A percentile compares a stretch with the other conserved stretches of the same genome.
phyloP scores from a whole-genome alignment of 345 rosid species.

The Gossypium ekmanianum region DNA sequence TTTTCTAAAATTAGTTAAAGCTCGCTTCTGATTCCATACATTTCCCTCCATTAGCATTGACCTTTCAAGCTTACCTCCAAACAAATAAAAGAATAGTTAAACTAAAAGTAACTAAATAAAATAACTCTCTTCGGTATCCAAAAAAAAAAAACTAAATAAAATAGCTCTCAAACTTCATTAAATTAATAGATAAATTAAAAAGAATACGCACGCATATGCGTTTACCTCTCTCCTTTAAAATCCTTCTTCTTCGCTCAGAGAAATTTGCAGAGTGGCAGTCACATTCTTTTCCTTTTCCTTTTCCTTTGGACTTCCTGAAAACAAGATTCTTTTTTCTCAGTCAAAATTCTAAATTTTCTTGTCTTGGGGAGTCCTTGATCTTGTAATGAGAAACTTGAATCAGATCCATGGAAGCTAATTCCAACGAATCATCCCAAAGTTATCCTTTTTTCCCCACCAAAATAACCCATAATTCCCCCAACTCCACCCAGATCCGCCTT shows the following conservation, averaged over 20 bases:
- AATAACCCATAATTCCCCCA: constrained; percentile 1
- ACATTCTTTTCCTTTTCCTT: constrained; percentile 14
- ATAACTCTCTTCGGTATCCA: no score
- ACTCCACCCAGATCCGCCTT: constrained; percentile 15
- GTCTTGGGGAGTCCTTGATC: not conserved
- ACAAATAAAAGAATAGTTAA: not conserved
- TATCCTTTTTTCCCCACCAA: not conserved
- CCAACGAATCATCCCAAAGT: constrained; percentile 3
- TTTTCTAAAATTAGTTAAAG: no score
- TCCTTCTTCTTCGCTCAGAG: not conserved
- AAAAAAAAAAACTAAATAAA: no score
- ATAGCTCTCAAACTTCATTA: not conserved
- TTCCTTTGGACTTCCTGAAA: not conserved
- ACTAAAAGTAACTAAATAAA: not conserved
- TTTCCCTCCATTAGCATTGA: not conserved
- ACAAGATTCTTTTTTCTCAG: not conserved
- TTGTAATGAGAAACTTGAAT: not conserved
- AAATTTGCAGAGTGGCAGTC: constrained; percentile 14
- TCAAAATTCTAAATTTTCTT: not conserved
- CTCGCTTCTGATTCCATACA: not conserved
- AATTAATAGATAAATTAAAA: no score
- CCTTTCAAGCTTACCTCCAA: not conserved
- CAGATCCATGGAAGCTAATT: constrained; percentile 24
- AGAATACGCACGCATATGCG: not conserved
- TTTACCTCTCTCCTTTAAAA: not conserved